A percentile compares a stretch with the other conserved stretches of the same genome.
These are phyloP conservation scores for Skeletonema costatum DNA, from an alignment of 108 stramenopile genomes.

Conservation along the genomic window DNA sequence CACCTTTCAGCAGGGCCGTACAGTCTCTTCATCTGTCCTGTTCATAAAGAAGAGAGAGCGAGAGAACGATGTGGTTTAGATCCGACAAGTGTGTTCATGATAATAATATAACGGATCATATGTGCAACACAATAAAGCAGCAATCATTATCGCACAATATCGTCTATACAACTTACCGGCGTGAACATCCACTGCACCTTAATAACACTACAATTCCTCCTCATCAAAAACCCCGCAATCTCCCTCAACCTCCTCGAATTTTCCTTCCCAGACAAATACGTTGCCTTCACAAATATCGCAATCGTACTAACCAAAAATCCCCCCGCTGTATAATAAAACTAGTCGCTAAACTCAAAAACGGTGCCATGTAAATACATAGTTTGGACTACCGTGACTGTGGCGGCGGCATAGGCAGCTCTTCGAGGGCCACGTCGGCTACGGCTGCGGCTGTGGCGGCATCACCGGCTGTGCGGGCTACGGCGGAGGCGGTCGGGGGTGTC, in stretches of 20 bases:
- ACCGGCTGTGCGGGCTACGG: conserved; percentile 7
- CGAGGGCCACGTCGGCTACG: conserved; percentile 6
- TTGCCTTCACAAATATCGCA: conserved; percentile 42
- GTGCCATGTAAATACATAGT: conserved; percentile 35
- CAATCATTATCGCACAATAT: too few species aligned
- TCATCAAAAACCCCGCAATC: conserved; percentile 34
- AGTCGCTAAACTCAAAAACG: conserved; percentile 33
- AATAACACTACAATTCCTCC: conserved; percentile 55
- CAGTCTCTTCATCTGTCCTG: too few species aligned
- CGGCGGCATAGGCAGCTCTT: conserved; percentile 14
- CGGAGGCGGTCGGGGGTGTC: conserved; percentile 23
- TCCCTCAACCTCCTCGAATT: conserved; percentile 44
- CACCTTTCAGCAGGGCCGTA: too few species aligned
- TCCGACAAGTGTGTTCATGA: too few species aligned
- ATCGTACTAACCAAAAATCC: conserved; percentile 65
- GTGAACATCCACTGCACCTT: conserved; percentile 38
- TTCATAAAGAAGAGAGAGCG: too few species aligned
- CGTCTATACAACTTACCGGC: conserved; percentile 21
- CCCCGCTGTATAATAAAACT: conserved; percentile 41
- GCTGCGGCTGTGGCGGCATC: background rate
- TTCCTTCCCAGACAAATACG: conserved; percentile 53
- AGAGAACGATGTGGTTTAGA: too few species aligned
- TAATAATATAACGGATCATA: too few species aligned
- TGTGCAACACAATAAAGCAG: too few species aligned
- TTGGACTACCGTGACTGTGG: conserved; percentile 10